phyloP scores from a whole-genome alignment of 495 filamentous ascomycete genomes.

The Aspergillus panamensis region DNA sequence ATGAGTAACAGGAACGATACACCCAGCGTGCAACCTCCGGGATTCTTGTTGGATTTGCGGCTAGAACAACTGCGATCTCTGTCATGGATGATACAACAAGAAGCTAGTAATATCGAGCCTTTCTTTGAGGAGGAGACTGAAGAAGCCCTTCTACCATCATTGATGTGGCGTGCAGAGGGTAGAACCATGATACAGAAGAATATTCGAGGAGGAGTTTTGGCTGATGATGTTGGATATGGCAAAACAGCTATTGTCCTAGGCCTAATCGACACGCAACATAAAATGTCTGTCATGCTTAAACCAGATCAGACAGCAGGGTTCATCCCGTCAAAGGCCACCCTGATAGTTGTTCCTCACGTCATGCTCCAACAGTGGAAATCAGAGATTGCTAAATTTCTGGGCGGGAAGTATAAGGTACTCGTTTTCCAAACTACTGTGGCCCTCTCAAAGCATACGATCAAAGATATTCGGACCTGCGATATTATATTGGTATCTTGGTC shows the following conservation, averaged over 20 bases:
- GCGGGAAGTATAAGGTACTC: constrained; percentile 37
- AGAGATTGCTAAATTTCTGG: constrained; percentile 60
- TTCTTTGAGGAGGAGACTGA: constrained; percentile 68
- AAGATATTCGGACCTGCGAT: constrained; percentile 45
- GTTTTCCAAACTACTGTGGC: constrained; percentile 30
- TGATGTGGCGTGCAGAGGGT: constrained; percentile 63
- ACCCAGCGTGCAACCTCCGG: constrained; percentile 35
- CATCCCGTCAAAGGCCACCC: constrained; percentile 58
- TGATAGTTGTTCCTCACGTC: constrained; percentile 63
- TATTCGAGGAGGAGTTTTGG: constrained; percentile 66
- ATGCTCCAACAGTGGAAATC: constrained; percentile 64
- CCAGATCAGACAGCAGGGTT: constrained; percentile 22
- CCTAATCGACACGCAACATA: constrained; percentile 52
- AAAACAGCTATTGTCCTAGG: constrained; percentile 75
- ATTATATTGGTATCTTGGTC: constrained; percentile 55
- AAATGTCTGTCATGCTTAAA: constrained; percentile 1
- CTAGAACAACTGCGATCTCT: constrained; percentile 58
- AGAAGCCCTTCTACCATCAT: constrained; percentile 54
- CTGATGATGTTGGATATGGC: constrained; percentile 76
- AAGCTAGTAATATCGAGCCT: constrained; percentile 38
- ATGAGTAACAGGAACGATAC: constrained; percentile 44
- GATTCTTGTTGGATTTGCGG: constrained; percentile 38
- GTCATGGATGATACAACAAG: constrained; percentile 64
- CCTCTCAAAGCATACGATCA: constrained; percentile 35
- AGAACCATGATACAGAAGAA: constrained; percentile 37